phyloP scores from a whole-genome alignment of 2,329 filamentous ascomycete species.

The Orbilia oligospora region DNA sequence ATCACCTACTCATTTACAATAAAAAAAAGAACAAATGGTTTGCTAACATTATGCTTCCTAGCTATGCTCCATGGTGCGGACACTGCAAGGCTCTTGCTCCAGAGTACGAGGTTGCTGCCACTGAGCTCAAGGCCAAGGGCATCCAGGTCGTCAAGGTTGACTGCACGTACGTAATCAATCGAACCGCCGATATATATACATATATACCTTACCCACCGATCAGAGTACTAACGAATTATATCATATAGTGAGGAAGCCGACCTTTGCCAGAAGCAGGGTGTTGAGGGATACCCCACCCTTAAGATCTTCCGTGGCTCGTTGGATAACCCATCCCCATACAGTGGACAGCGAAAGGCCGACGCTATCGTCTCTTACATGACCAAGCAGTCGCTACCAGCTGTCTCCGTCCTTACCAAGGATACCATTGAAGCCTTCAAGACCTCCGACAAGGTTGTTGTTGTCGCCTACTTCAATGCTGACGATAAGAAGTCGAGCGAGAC shows the following conservation, averaged over 20 bases:
- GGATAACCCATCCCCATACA: constrained; percentile 85
- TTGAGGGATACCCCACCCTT: constrained; percentile 98
- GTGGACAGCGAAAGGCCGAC: constrained; percentile 88
- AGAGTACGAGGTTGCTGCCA: constrained; percentile 90
- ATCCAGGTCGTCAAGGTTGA: constrained; percentile 84
- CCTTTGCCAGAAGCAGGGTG: constrained; percentile 88
- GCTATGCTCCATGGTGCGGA: constrained; percentile 90
- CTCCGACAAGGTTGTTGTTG: constrained; percentile 93
- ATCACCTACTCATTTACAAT: not conserved
- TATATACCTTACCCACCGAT: constrained; percentile 19
- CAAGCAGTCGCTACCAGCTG: constrained; percentile 95
- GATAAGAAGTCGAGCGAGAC: constrained; percentile 89
- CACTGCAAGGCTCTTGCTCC: constrained; percentile 87
- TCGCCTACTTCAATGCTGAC: constrained; percentile 85
- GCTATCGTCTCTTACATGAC: constrained; percentile 89
- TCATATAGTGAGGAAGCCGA: constrained; percentile 91
- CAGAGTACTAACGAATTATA: constrained; percentile 69
- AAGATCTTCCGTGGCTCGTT: constrained; percentile 87
- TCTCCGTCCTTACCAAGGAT: constrained; percentile 84
- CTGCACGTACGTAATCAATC: constrained; percentile 59
- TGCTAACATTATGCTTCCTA: constrained; percentile 68
- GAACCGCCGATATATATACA: not conserved
- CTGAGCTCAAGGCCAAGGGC: constrained; percentile 86
- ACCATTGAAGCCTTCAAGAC: constrained; percentile 97
- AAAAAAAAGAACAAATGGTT: not conserved